Percentiles rank a stretch among this genome's conserved stretches.
phyloP scores from a whole-genome alignment of 352 stramenopile genomes.

The Globisporangium yorkense region DNA sequence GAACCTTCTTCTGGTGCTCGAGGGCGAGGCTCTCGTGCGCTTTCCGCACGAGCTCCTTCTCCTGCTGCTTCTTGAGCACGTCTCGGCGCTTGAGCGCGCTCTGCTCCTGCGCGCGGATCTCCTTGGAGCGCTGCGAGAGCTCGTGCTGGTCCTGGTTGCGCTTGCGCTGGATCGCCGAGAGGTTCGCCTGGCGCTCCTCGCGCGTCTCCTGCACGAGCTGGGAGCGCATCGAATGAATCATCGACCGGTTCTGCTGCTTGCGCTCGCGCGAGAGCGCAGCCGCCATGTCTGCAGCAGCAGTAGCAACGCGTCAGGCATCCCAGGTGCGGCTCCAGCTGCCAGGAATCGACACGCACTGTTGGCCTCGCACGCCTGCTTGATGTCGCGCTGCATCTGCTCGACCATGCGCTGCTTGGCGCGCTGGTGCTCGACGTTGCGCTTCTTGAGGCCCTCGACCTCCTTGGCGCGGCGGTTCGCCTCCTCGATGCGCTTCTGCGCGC shows the following conservation, averaged over 20 bases:
- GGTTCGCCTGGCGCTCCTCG: constrained; percentile 32
- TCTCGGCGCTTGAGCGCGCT: constrained; percentile 34
- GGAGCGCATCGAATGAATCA: constrained; percentile 34
- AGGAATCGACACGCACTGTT: constrained; percentile 33
- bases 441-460: constrained; percentile 59
- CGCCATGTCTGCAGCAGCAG: constrained; percentile 14
- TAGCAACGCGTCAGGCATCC: background rate
- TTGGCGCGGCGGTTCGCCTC: constrained; percentile 51
- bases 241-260: constrained; percentile 31
- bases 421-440: constrained; percentile 47
- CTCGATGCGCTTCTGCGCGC: constrained; percentile 58
- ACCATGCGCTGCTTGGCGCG: constrained; percentile 40
- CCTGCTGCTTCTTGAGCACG: constrained; percentile 35
- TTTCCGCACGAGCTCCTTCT: constrained; percentile 43
- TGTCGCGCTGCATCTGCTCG: constrained; percentile 51
- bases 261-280: constrained; percentile 29
- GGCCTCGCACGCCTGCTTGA: constrained; percentile 38
- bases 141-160: constrained; percentile 30
- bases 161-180: constrained; percentile 38
- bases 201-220: constrained; percentile 52
- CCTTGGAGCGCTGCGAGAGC: constrained; percentile 35
- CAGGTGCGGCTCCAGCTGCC: background rate
- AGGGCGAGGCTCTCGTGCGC: constrained; percentile 37
- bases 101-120: constrained; percentile 50
- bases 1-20: constrained; percentile 47